Conservation (phyloP, 1,284 basidiomycete genomes). For the Peniophora sp. region DNA sequence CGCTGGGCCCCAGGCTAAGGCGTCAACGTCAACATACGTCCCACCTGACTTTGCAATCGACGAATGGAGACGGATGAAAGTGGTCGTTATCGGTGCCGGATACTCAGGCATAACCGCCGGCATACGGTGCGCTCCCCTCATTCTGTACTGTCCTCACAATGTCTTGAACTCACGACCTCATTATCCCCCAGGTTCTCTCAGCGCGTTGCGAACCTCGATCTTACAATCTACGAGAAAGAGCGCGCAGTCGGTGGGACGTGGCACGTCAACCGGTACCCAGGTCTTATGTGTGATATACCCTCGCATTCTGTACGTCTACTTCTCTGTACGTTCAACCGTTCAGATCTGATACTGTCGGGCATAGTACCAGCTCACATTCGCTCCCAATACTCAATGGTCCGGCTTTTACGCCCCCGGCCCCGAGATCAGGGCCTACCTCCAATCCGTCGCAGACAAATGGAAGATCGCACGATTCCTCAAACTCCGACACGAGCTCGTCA, state of each 20-base stretch:
- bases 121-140: too few relatives aligned
- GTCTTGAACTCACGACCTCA: too few relatives aligned
- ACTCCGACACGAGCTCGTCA: slow-evolving; percentile 42
- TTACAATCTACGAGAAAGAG: slow-evolving; percentile 56
- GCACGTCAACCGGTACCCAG: slow-evolving; percentile 33
- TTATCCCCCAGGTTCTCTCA: slow-evolving; percentile 45
- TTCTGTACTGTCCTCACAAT: too few relatives aligned
- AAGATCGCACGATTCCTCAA: slow-evolving; percentile 45
- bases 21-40: too few relatives aligned
- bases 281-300: slow-evolving; percentile 40
- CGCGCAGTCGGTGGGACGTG: slow-evolving; percentile 54
- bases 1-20: too few relatives aligned
- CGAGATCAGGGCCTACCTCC: slow-evolving; percentile 48
- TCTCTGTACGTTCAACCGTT: background rate
- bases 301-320: slow-evolving; percentile 34
- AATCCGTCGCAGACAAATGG: slow-evolving; percentile 48
- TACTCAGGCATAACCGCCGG: slow-evolving; percentile 46
- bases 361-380: slow-evolving; percentile 59
- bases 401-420: slow-evolving; percentile 49
- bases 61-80: slow-evolving; percentile 38
- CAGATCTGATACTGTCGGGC: too few relatives aligned
- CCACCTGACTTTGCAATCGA: slow-evolving; percentile 28
- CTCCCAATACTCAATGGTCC: slow-evolving; percentile 50
- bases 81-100: slow-evolving; percentile 43
- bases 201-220: slow-evolving; percentile 41